Percentiles rank a stretch among this genome's conserved stretches.
phyloP scores from a whole-genome alignment of 129 eudicot genomes.

The Rutidosis leptorrhynchoides region DNA sequence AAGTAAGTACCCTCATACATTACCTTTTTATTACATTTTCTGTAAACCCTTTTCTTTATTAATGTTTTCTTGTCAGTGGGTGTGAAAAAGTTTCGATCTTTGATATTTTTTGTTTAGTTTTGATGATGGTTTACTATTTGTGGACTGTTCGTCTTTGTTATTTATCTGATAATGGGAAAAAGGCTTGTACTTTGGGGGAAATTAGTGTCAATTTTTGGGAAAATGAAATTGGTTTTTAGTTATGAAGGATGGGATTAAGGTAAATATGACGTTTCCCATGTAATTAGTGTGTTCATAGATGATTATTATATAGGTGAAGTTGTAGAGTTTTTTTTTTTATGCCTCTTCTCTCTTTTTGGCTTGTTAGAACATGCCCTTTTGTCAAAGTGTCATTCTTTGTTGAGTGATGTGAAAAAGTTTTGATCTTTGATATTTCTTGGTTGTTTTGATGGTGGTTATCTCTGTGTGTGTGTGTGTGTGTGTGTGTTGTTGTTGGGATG shows the following conservation, averaged over 20 bases:
- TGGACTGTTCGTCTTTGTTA: background rate
- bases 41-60: background rate
- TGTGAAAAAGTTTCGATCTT: slow-evolving; percentile 7
- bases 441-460: background rate
- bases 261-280: slow-evolving; percentile 5
- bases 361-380: background rate
- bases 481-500: background rate
- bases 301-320: slow-evolving; percentile 5
- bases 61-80: background rate
- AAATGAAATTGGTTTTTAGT: slow-evolving; percentile 14
- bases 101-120: slow-evolving; percentile 5
- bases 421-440: slow-evolving; percentile 14
- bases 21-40: background rate
- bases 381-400: background rate
- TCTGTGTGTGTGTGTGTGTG: background rate
- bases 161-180: background rate
- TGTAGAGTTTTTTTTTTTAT: background rate
- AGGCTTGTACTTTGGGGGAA: background rate
- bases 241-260: slow-evolving; percentile 20
- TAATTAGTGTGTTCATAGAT: slow-evolving; percentile 7
- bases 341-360: background rate
- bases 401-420: background rate
- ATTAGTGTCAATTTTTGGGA: background rate
- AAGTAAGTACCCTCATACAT: slow-evolving; percentile 39
- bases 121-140: background rate